Conservation (phyloP, 2,329 filamentous ascomycete species). For the Aspergillus piperis region DNA sequence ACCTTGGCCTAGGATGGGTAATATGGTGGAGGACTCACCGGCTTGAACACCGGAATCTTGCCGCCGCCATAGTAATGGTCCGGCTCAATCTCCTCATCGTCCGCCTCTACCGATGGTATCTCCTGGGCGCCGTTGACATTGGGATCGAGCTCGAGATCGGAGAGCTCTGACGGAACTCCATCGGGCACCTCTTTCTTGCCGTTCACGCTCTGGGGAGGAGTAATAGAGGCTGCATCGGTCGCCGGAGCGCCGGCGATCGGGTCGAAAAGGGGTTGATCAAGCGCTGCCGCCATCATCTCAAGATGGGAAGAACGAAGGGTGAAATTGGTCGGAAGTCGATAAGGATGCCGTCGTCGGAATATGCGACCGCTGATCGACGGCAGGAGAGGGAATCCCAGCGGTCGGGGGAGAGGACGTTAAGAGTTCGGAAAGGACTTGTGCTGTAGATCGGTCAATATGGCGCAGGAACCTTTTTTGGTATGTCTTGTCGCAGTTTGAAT, state of each 20-base stretch:
- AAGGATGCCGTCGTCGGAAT: constrained; percentile 40
- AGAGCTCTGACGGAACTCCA: constrained; percentile 43
- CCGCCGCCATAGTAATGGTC: constrained; percentile 83
- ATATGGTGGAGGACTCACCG: constrained; percentile 54
- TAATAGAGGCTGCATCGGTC: constrained; percentile 40
- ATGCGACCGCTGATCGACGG: constrained; percentile 49
- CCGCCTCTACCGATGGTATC: constrained; percentile 52
- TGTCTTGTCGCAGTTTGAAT: background rate
- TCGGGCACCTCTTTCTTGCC: constrained; percentile 48
- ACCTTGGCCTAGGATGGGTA: background rate
- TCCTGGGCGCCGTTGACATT: constrained; percentile 28
- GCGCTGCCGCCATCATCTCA: constrained; percentile 37
- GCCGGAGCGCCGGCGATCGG: constrained; percentile 26
- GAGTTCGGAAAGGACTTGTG: constrained; percentile 6
- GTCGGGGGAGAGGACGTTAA: constrained; percentile 35
- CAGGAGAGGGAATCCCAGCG: constrained; percentile 42
- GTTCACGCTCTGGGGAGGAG: constrained; percentile 46
- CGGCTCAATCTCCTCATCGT: constrained; percentile 76
- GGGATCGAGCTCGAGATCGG: constrained; percentile 44
- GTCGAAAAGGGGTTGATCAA: constrained; percentile 35
- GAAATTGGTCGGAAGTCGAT: constrained; percentile 14
- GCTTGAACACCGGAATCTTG: constrained; percentile 89
- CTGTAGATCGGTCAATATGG: constrained; percentile 10
- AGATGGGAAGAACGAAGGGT: constrained; percentile 14
- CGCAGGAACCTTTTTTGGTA: background rate